Conservation (phyloP, 768 basidiomycete genomes). For the Mycena leptocephala region DNA sequence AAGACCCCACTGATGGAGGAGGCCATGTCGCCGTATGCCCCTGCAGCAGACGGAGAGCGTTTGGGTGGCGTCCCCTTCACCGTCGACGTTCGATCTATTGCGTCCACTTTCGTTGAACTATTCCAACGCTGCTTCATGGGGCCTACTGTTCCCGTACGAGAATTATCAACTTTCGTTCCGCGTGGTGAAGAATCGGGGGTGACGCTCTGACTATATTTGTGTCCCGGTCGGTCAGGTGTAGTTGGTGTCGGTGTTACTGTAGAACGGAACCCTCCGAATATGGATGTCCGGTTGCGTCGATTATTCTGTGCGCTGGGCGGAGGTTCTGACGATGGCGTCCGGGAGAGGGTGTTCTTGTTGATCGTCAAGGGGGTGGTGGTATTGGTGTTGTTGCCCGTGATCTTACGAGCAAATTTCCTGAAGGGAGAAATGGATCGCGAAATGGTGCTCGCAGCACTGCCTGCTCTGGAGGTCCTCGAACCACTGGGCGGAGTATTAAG, state of each 20-base stretch:
- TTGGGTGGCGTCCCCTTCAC: conserved; percentile 68
- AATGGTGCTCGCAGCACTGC: conserved; percentile 69
- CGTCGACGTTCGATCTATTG: conserved; percentile 63
- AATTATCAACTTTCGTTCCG: conserved; percentile 54
- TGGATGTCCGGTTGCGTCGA: conserved; percentile 76
- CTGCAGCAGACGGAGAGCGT: conserved; percentile 65
- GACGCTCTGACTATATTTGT: conserved; percentile 81
- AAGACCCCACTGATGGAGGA: conserved; percentile 65
- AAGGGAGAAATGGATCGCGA: conserved; percentile 88
- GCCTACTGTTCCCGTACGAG: conserved; percentile 50
- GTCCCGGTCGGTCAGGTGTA: conserved; percentile 72
- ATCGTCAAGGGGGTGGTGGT: conserved; percentile 64
- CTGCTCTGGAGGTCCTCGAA: conserved; percentile 55
- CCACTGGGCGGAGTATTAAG: conserved; percentile 77
- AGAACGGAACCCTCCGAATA: conserved; percentile 68
- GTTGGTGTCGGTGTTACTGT: conserved; percentile 60
- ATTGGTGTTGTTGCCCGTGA: conserved; percentile 62
- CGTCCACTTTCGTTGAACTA: conserved; percentile 82
- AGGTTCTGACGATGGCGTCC: conserved; percentile 72
- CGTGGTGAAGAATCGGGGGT: conserved; percentile 80
- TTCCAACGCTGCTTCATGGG: conserved; percentile 79
- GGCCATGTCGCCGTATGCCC: conserved; percentile 57
- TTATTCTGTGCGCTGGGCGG: conserved; percentile 41
- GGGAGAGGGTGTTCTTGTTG: conserved; percentile 57
- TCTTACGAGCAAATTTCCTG: conserved; percentile 81